Evolutionary conservation across 2,329 filamentous ascomycete species (phyloP), one percentile per base, ranked within the genome.

Genomic region (Huntiella moniliformis): DNA sequence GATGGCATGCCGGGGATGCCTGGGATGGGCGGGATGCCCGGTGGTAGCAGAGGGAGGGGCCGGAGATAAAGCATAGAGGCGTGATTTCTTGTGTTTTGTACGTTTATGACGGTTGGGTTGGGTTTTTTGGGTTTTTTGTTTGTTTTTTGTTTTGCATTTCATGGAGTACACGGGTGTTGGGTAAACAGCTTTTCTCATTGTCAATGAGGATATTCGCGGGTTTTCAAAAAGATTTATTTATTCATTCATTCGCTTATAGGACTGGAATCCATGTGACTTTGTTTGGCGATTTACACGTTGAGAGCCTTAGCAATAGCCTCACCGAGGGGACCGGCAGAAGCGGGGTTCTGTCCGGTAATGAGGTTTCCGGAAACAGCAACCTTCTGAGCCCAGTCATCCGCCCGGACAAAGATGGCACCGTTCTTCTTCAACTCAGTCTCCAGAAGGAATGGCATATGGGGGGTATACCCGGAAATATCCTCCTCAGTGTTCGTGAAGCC

Each of bases 401-500:
- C 61, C 63, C 74, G 74, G 52, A 67, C 65, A 54, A 68, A 80
- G 42, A 63, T 64, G 15, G 66, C 77, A 5, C 71, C 71, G 11
- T 59, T 65, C 55, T 65, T 60, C 51, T 61, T 54, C 46, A 79
- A 61, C 52, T 64, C 63, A 33, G 67, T 64, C 63, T 80, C 74
- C 2, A 78, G 66, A 53, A 68, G 54, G 52, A 74, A 74, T 2
- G 76, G 75, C 64, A 77, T 67, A 8, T 63, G 71, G 1, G 65
- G 67, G 16, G 59, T 67, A 11, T 66, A 62, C 54, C 66, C 56
- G 5, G 62, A 57, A 45, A 75, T 56, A 1, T 62, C 58, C 57
- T 69, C 66, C 51, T 71, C 68, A 57, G 74, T 73, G 38, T 82
- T 69, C 58, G 68, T 57, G 58, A 81, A 82, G 7, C 71, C 76